phyloP scores from a whole-genome alignment of 768 basidiomycete genomes.

The Calocybe indica region DNA sequence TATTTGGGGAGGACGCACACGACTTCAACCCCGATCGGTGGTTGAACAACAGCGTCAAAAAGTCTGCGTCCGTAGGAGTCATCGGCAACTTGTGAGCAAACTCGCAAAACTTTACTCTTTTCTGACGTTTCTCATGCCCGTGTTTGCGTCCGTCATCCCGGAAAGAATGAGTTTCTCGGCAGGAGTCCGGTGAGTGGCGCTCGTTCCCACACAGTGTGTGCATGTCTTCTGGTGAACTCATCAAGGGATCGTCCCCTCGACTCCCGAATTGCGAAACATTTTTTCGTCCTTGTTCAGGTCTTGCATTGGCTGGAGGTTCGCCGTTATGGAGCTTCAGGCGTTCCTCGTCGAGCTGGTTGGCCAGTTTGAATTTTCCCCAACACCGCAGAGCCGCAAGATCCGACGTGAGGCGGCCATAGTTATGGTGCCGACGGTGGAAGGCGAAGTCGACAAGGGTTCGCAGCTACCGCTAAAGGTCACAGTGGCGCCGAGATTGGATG shows the following conservation, averaged over 20 bases:
- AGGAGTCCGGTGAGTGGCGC: conserved; percentile 13
- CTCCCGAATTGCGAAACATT: no score
- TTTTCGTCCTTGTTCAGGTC: conserved; percentile 20
- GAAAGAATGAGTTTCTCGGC: conserved; percentile 40
- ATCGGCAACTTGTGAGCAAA: conserved; percentile 41
- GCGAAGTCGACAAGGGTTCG: not conserved
- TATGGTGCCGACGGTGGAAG: not conserved
- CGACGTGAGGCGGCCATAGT: conserved; percentile 16
- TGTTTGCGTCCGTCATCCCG: no score
- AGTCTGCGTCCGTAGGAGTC: conserved; percentile 34
- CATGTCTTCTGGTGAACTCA: no score
- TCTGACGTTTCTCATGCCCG: no score
- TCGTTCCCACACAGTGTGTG: no score
- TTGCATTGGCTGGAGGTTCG: conserved; percentile 48
- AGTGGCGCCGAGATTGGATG: not conserved
- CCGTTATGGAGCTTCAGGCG: conserved; percentile 49
- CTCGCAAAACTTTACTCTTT: not conserved
- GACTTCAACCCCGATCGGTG: conserved; percentile 52
- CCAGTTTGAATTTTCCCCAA: conserved; percentile 49
- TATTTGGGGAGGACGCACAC: conserved; percentile 57
- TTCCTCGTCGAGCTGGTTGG: conserved; percentile 53
- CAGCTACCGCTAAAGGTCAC: not conserved
- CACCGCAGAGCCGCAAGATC: conserved; percentile 32
- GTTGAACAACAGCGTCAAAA: conserved; percentile 33
- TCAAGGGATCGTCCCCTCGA: no score